These are phyloP conservation scores for Eucalyptus camaldulensis DNA, from an alignment of 345 rosid genomes.

Conservation along the genomic window DNA sequence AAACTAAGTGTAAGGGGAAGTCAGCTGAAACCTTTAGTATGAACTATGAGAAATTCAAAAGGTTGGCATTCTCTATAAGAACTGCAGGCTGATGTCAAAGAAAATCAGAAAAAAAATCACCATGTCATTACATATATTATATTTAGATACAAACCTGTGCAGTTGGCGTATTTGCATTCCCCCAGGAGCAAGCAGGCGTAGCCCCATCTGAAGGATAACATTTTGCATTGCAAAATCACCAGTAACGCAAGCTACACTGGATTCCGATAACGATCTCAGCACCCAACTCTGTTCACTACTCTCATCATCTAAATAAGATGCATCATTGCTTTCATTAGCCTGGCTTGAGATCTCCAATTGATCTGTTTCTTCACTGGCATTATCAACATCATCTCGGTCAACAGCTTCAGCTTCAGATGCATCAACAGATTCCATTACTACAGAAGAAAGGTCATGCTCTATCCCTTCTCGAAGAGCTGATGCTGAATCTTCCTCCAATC, in stretches of 20 bases:
- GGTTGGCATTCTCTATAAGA: background rate
- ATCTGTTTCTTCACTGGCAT: slow-evolving; percentile 15
- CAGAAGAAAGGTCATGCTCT: background rate
- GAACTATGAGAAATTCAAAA: background rate
- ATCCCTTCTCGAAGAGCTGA: slow-evolving; percentile 22
- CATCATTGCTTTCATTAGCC: slow-evolving; percentile 37
- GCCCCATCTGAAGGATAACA: slow-evolving; percentile 93
- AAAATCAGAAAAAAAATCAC: background rate
- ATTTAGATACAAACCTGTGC: slow-evolving; percentile 39
- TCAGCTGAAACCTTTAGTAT: background rate
- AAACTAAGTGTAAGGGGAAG: background rate
- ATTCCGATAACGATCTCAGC: slow-evolving; percentile 78
- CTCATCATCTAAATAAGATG: slow-evolving; percentile 48
- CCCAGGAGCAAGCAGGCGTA: slow-evolving; percentile 79
- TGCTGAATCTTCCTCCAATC: slow-evolving; percentile 53
- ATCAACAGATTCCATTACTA: slow-evolving; percentile 1
- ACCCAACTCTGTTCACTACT: slow-evolving; percentile 86
- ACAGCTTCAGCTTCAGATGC: slow-evolving; percentile 9
- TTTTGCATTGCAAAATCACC: slow-evolving; percentile 96
- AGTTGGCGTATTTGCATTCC: slow-evolving; percentile 89
- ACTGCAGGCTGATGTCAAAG: background rate
- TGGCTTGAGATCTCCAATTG: slow-evolving; percentile 39
- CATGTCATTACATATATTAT: background rate
- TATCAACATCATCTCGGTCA: slow-evolving; percentile 5
- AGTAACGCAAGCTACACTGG: slow-evolving; percentile 91